Percentiles rank a stretch among this genome's conserved stretches.
phyloP scores from a whole-genome alignment of 768 basidiomycete species.

The Boletus tomentosulus region DNA sequence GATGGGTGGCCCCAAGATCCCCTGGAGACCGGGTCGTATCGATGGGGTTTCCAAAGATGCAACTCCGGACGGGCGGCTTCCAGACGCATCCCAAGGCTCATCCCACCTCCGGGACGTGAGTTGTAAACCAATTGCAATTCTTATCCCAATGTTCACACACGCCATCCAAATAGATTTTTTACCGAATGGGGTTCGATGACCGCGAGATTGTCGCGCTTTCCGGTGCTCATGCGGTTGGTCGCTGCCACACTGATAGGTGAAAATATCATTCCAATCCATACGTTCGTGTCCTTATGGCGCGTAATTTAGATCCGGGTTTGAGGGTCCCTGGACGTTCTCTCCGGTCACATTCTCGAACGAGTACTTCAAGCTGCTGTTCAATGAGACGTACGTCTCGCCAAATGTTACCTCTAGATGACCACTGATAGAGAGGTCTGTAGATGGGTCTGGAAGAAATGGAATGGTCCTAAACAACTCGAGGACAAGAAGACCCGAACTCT shows the following conservation, averaged over 20 bases:
- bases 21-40: constrained; percentile 91
- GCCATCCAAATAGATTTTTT: constrained; percentile 47
- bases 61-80: constrained; percentile 86
- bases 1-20: constrained; percentile 87
- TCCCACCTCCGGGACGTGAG: constrained; percentile 79
- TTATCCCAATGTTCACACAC: neutral
- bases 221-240: constrained; percentile 93
- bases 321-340: constrained; percentile 94
- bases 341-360: constrained; percentile 86
- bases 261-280: constrained; percentile 7
- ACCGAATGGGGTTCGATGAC: constrained; percentile 89
- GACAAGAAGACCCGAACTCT: constrained; percentile 85
- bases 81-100: constrained; percentile 78
- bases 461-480: constrained; percentile 87
- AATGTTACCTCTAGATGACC: neutral
- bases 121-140: neutral
- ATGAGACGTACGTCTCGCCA: constrained; percentile 60
- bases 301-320: constrained; percentile 60
- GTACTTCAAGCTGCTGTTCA: constrained; percentile 79
- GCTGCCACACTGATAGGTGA: constrained; percentile 82
- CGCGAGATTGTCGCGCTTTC: constrained; percentile 95
- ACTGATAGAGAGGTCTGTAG: constrained; percentile 28
- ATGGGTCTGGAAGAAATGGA: constrained; percentile 96
- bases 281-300: neutral
- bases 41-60: constrained; percentile 74